Base-by-base conservation (phyloP, 1,284 basidiomycete genomes). In the Caloboletus firmus region DNA sequence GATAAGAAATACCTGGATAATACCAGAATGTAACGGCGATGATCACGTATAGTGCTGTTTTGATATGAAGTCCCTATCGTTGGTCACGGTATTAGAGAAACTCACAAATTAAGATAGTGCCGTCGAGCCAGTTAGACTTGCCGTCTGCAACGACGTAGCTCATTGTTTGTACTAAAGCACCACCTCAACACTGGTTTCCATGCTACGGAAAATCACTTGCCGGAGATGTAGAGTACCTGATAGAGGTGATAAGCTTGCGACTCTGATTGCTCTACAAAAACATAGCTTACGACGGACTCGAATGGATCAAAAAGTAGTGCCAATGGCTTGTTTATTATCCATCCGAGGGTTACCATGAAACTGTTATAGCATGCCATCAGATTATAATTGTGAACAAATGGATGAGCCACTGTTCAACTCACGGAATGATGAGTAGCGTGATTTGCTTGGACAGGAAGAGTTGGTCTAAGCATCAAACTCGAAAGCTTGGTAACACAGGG, bases 81-180 rank as follows among this genome's bases (percentile, higher is more conserved):
- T 31, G 15, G 15, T 28, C 15, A 18, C 1, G 7, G 17, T 17
- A 11, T 24, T 2, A 26, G 18, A 34, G 42, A 41, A 45, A 69
- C 78, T 64, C 65, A 86, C 84, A 79, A 74, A 91, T 86, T 17
- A 91, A 73, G 61, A 91, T 84, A 64, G 85, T 78, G 5, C 88
- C 88, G 66, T 89, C 86, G 0, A 89, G 73, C 84, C 89, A 94
- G 69, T 93, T 93, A 5, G 89, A 91, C 68, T 91, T 87, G 30
- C 91, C 92, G 67, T 94, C 91, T 49, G 83, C 80, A 7, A 93
- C 85, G 42, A 89, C 86, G 58, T 91, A 87, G 58, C 87, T 89
- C 76, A 94, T 89, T 10, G 90, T 85, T 60, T 92, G 76, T 18
- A 94, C 86, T 69, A 45, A 30, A 35, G 37, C 28, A 4, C 9